These are phyloP conservation scores for Sungouiozyma intestinalis DNA, from an alignment of 805 yeast species.

Conservation along the genomic window DNA sequence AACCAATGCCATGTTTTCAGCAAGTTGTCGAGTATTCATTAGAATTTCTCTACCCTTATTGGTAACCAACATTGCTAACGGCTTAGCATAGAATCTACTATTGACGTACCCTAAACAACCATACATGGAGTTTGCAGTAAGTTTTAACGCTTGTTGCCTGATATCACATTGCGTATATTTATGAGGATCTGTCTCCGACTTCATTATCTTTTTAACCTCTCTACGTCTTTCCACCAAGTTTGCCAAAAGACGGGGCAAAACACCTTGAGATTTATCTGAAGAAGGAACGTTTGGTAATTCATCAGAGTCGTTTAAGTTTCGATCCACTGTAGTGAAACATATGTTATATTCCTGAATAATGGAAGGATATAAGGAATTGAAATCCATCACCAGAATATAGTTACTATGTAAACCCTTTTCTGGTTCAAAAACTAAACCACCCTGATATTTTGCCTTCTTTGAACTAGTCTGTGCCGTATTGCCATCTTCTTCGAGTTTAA, in stretches of 20 bases:
- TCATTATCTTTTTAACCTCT: conserved; percentile 79
- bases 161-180: conserved; percentile 84
- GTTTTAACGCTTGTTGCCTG: conserved; percentile 88
- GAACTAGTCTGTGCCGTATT: conserved; percentile 36
- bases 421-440: conserved; percentile 95
- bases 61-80: conserved; percentile 91
- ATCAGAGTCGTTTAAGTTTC: conserved; percentile 47
- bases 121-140: conserved; percentile 99
- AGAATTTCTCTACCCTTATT: conserved; percentile 92
- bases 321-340: conserved; percentile 89
- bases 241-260: conserved; percentile 73
- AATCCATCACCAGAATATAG: conserved; percentile 89
- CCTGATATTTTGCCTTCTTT: conserved; percentile 68
- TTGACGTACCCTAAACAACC: conserved; percentile 92
- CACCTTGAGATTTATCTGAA: conserved; percentile 54
- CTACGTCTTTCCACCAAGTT: conserved; percentile 85
- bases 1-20: conserved; percentile 69
- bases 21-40: conserved; percentile 85
- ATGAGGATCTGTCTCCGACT: conserved; percentile 52
- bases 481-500: conserved; percentile 27
- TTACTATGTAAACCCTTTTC: conserved; percentile 89
- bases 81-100: conserved; percentile 91
- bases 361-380: conserved; percentile 93
- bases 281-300: conserved; percentile 63
- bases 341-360: conserved; percentile 95